Conservation (phyloP, 768 basidiomycete genomes). For the Termitomyces sp. region DNA sequence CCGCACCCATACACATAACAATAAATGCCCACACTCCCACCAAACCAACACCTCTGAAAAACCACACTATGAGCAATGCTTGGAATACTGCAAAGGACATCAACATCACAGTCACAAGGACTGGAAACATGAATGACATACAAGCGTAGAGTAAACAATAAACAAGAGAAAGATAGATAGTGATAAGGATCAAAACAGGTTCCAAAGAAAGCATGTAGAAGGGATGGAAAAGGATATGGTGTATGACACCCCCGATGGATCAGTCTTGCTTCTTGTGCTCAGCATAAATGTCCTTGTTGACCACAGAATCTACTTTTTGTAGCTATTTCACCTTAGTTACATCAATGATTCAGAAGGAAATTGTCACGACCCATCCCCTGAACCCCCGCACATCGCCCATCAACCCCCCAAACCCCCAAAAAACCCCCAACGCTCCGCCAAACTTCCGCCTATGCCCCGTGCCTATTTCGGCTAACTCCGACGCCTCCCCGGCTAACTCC, state of each 20-base stretch:
- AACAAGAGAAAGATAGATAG: conserved; percentile 57
- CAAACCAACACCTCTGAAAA: no score
- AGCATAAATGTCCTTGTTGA: conserved; percentile 43
- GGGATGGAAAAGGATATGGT: conserved; percentile 57
- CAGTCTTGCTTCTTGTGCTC: conserved; percentile 22
- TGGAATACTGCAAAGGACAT: conserved; percentile 40
- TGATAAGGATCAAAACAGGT: conserved; percentile 60
- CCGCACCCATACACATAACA: no score
- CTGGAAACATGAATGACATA: conserved; percentile 26
- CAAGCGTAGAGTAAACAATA: conserved; percentile 59
- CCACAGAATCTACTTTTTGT: conserved; percentile 45
- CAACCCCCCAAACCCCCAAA: no score
- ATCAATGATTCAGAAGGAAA: not conserved
- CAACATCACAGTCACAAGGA: not conserved
- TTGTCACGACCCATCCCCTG: no score
- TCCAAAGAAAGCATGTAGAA: conserved; percentile 60
- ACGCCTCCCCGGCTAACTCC: no score
- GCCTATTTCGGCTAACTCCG: no score
- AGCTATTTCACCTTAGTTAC: conserved; percentile 36
- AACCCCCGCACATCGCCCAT: no score
- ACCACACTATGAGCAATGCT: conserved; percentile 23
- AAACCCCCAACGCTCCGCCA: no score
- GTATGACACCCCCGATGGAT: conserved; percentile 28
- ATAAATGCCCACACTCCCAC: no score
- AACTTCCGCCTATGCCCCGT: no score